Conservation (phyloP, 179 eudicot species). For the Nepenthes alata region DNA sequence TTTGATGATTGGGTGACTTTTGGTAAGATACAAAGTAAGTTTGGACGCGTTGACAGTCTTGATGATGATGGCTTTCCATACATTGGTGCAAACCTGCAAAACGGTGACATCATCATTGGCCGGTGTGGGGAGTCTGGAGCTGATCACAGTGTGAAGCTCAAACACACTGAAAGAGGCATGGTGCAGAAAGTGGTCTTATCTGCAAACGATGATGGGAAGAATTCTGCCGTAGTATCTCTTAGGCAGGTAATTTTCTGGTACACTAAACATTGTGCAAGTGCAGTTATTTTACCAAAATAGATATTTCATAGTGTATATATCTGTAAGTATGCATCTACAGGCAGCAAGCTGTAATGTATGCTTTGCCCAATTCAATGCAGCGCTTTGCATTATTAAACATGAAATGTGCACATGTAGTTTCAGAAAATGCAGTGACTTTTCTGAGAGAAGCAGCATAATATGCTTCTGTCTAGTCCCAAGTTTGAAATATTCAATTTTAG, state of each 20-base stretch:
- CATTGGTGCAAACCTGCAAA: conserved; percentile 79
- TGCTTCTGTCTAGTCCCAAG: too few species aligned
- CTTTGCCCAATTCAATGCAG: too few species aligned
- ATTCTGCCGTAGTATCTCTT: conserved; percentile 78
- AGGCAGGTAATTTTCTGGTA: conserved; percentile 55
- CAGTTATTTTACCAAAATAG: background rate
- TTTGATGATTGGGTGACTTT: conserved; percentile 54
- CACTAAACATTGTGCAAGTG: background rate
- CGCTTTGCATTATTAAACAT: too few species aligned
- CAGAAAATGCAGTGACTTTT: too few species aligned
- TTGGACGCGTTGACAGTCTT: conserved; percentile 86
- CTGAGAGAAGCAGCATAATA: too few species aligned
- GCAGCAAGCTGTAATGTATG: background rate
- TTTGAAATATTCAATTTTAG: too few species aligned
- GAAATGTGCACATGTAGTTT: too few species aligned
- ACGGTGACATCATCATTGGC: conserved; percentile 81
- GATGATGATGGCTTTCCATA: conserved; percentile 95
- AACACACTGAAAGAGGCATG: conserved; percentile 93
- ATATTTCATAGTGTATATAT: too few species aligned
- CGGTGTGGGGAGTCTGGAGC: conserved; percentile 65
- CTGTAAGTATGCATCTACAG: background rate
- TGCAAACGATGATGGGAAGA: conserved; percentile 96
- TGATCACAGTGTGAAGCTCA: conserved; percentile 82
- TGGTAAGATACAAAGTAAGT: conserved; percentile 77
- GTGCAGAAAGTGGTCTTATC: conserved; percentile 86